phyloP scores from a whole-genome alignment of 2,329 filamentous ascomycete species.

The Elsinoe arachidis region DNA sequence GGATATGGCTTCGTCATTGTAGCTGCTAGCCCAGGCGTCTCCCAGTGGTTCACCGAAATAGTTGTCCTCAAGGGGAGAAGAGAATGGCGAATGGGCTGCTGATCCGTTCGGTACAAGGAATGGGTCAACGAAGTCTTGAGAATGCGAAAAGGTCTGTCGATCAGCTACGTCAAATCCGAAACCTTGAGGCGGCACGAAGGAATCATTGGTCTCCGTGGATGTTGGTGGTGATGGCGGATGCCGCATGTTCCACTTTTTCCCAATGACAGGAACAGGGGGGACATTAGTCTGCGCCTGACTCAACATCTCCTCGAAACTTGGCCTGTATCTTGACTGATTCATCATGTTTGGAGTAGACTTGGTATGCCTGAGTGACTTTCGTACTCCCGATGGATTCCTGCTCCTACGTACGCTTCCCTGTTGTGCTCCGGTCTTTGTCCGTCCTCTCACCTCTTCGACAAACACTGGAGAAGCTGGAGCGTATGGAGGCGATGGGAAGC shows the following conservation, averaged over 20 bases:
- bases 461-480: not conserved
- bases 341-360: constrained; percentile 42
- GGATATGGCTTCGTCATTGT: constrained; percentile 19
- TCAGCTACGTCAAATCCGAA: constrained; percentile 23
- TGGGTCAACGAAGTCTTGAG: constrained; percentile 19
- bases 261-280: constrained; percentile 40
- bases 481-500: not conserved
- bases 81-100: constrained; percentile 24
- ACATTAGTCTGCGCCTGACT: constrained; percentile 36
- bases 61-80: constrained; percentile 19
- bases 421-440: not conserved
- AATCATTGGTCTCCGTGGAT: constrained; percentile 33
- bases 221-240: constrained; percentile 38
- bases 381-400: constrained; percentile 5
- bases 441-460: not conserved
- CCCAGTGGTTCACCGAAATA: not conserved
- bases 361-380: constrained; percentile 3
- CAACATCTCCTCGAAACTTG: constrained; percentile 40
- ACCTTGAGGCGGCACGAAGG: constrained; percentile 16
- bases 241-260: constrained; percentile 21
- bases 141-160: not conserved
- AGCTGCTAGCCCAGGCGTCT: not conserved
- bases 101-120: constrained; percentile 24
- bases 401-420: not conserved
- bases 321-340: constrained; percentile 41